Base-by-base conservation (phyloP, 2,329 filamentous ascomycete genomes). In the Aureobasidium sp. region DNA sequence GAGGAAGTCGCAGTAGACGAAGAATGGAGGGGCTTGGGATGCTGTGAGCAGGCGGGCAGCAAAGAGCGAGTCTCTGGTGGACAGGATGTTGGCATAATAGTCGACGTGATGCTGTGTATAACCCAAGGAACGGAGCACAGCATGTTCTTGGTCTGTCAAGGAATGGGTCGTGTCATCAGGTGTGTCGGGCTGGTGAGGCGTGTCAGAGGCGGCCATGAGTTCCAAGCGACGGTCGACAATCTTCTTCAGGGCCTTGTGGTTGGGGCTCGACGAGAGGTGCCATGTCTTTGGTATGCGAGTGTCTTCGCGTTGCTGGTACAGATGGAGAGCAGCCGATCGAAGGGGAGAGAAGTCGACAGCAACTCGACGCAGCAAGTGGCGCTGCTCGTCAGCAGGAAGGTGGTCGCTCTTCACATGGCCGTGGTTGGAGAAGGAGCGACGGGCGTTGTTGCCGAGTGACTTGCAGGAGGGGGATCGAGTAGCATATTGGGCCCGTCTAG, bases 1-100 rank as follows among this genome's bases (percentile, higher is more conserved):
- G 48, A 83, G 71, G 17, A 82, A 68, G 65, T 79, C 74, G 29
- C 77, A 68, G 19, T 78, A 69, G 15, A 84, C 70, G 63, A 82
- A 82, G 42, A 35, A 11, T 33, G 22, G 29, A 39, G 39, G 47
- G 12, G 27, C 48, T 9, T 37, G n/a, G 17, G 22, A 22, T 8
- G 3, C 50, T 1, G 50, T 49, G 5, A 72, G 63, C 22, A 61
- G 49, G 4, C 49, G 52, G 2, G 67, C 69, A 33, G 69, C 70
- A 17, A 52, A 53, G 4, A 64, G 33, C 11, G 65, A 61, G 58
- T 72, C 66, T 14, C 47, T 19, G 15, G 56, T 40, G 14, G 63
- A 62, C 17, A 70, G 50, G 29, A 70, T 67, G 24, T 62, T 52
- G 19, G 68, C 65, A 67, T 69, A 72, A 5, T 44, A 29, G 7